Base-by-base conservation (phyloP, 192 early-diverging fungal genomes). In the Glomus cerebriforme region DNA sequence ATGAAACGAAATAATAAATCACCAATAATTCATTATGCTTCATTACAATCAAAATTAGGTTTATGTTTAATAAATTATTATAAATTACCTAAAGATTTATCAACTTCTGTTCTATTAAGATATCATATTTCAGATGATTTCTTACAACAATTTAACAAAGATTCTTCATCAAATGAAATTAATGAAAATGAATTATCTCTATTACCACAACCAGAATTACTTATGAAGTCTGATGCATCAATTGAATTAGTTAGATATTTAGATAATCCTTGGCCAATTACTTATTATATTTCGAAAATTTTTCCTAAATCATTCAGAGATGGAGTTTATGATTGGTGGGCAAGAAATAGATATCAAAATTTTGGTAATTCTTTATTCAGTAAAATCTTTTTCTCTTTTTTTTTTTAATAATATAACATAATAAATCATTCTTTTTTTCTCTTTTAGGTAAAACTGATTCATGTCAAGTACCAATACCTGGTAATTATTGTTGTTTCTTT, bases 151-250 rank as follows among this genome's bases (percentile, higher is more conserved):
- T 0, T 22, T 7, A 54, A 54, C 19, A 54, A 54, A 19, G 47
- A 22, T 5, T 15, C 15, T 54, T 54, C 47, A 17, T 15, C 17
- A 19, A 3, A 54, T 22, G 49, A 54, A 54, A 5, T 17, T 22
- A 22, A 12, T 43, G 10, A 63, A 9, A 10, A 12, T 3, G 60
- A 63, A 26, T 29, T 29, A 63, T 29, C 32, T 31, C 26, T 22
- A 17, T 34, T 66, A 27, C 64, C 64, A 19, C 26, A 31, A 34
- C 64, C 64, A 3, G 32, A 66, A 66, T 31, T 66, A 66, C 7
- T 66, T 34, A 31, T 66, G 64, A 66, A 66, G 27, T 66, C 64
- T 15, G 64, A 66, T 34, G 26, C 64, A 34, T 66, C 64, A 66
- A 15, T 66, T 19, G 64, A 66, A 66, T 31, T 66, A 22, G 64